Evolutionary conservation across 2,329 filamentous ascomycete species (phyloP).

Genomic region (Penicillium digitatum): DNA sequence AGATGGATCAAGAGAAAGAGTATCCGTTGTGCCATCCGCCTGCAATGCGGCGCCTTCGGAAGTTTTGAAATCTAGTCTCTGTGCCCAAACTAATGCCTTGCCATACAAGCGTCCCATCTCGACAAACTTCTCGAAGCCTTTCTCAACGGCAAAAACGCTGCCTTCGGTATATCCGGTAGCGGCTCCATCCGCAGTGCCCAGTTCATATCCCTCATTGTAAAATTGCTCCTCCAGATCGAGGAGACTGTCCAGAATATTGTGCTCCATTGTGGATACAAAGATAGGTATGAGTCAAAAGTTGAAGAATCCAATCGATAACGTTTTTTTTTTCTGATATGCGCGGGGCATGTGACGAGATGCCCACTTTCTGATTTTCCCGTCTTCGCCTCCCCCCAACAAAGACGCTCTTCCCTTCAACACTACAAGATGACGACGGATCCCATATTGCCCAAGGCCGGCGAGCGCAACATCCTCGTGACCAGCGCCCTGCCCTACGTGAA

Average conservation of each 20-base stretch:
- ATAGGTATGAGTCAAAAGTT: neutral
- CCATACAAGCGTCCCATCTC: conserved; percentile 76
- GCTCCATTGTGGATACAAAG: conserved; percentile 30
- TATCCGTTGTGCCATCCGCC: conserved; percentile 7
- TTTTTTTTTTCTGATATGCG: conserved; percentile 20
- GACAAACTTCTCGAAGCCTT: conserved; percentile 88
- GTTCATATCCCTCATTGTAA: conserved; percentile 75
- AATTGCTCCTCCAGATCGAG: conserved; percentile 63
- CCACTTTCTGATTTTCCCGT: conserved; percentile 56
- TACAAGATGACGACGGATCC: conserved; percentile 30
- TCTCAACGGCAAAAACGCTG: conserved; percentile 82
- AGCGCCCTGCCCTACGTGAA: conserved; percentile 85
- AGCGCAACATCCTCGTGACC: conserved; percentile 86
- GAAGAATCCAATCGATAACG: conserved; percentile 1
- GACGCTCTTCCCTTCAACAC: conserved; percentile 7
- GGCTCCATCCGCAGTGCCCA: conserved; percentile 71
- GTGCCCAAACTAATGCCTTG: conserved; percentile 77
- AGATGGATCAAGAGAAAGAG: conserved; percentile 25
- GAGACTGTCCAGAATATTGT: conserved; percentile 54
- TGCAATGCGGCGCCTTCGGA: conserved; percentile 10
- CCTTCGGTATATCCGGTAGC: conserved; percentile 80
- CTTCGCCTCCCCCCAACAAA: conserved; percentile 57
- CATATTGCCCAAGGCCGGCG: conserved; percentile 64
- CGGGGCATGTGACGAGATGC: conserved; percentile 24
- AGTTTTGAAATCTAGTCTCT: conserved; percentile 51